phyloP scores from a whole-genome alignment of 1,139 yeast species.

The Meyerozyma sp. region DNA sequence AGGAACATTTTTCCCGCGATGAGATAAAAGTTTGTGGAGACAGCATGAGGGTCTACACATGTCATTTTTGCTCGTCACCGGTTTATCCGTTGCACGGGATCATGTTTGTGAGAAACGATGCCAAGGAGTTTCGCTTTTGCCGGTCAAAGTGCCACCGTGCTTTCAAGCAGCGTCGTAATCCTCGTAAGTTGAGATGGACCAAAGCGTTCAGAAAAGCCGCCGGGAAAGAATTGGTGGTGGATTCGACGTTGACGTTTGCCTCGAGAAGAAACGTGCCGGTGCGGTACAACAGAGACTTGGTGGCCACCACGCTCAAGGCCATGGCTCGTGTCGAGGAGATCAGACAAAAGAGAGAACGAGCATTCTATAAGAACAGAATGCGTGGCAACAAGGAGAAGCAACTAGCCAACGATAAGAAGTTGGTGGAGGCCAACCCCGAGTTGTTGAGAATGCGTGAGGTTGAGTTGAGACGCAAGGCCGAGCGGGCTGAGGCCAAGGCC shows the following conservation, averaged over 20 bases:
- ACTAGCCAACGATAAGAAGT: conserved; percentile 78
- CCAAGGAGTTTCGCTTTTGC: conserved; percentile 95
- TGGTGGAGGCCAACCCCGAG: conserved; percentile 85
- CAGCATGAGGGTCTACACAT: conserved; percentile 83
- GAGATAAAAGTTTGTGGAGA: conserved; percentile 1
- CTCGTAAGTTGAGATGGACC: conserved; percentile 97
- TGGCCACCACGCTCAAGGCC: conserved; percentile 87
- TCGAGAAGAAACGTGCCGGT: conserved; percentile 98
- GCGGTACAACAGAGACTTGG: conserved; percentile 93
- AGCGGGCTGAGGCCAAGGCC: conserved; percentile 59
- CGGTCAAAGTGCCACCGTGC: conserved; percentile 97
- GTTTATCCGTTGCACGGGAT: conserved; percentile 97
- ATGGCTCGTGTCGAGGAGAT: conserved; percentile 96
- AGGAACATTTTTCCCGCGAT: background rate
- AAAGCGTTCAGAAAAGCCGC: conserved; percentile 99
- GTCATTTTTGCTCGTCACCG: conserved; percentile 97
- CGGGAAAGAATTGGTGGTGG: conserved; percentile 97
- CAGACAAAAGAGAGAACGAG: conserved; percentile 93
- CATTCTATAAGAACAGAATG: conserved; percentile 99
- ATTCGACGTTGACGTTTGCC: conserved; percentile 91
- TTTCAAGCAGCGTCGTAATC: conserved; percentile 97
- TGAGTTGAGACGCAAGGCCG: conserved; percentile 77
- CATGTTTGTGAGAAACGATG: conserved; percentile 96
- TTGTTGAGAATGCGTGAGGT: conserved; percentile 89
- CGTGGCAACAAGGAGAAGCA: conserved; percentile 90